Evolutionary conservation across 2,329 filamentous ascomycete genomes (phyloP).

Genomic region (Fulvia fulva): DNA sequence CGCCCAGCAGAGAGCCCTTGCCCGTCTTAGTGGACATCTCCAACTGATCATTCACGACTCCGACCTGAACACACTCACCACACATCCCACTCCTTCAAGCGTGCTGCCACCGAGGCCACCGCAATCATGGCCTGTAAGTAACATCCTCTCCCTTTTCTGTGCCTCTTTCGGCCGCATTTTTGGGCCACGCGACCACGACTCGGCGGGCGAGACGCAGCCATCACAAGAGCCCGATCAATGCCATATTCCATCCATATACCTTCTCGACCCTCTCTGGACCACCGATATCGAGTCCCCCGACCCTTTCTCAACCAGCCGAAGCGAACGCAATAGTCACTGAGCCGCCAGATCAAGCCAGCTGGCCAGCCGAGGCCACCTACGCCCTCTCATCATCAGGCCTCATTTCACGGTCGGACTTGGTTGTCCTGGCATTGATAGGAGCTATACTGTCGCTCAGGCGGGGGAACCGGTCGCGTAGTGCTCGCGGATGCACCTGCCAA

Average conservation of each 20-base stretch:
- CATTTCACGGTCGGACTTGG: constrained; percentile 39
- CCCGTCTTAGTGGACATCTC: not conserved
- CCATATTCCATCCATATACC: constrained; percentile 28
- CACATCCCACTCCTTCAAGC: constrained; percentile 8
- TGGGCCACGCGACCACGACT: constrained; percentile 12
- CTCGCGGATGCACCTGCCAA: constrained; percentile 22
- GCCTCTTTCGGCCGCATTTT: constrained; percentile 18
- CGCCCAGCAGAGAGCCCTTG: not conserved
- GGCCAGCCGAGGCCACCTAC: constrained; percentile 20
- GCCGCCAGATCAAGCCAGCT: constrained; percentile 18
- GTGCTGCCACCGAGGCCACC: constrained; percentile 23
- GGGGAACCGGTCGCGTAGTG: constrained; percentile 43
- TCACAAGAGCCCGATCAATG: constrained; percentile 23
- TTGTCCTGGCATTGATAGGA: constrained; percentile 26
- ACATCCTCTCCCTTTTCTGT: constrained; percentile 33
- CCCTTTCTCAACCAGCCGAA: constrained; percentile 13
- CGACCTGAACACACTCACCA: constrained; percentile 11
- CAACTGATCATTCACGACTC: not conserved
- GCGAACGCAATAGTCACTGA: constrained; percentile 4
- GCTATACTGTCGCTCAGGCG: constrained; percentile 32
- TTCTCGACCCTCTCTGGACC: constrained; percentile 15
- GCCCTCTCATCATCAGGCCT: constrained; percentile 25
- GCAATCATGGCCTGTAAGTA: constrained; percentile 59
- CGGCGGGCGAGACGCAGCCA: constrained; percentile 22
- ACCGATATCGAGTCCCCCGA: constrained; percentile 15